phyloP scores from a whole-genome alignment of 108 stramenopile species.

The Fragilaria crotonensis region DNA sequence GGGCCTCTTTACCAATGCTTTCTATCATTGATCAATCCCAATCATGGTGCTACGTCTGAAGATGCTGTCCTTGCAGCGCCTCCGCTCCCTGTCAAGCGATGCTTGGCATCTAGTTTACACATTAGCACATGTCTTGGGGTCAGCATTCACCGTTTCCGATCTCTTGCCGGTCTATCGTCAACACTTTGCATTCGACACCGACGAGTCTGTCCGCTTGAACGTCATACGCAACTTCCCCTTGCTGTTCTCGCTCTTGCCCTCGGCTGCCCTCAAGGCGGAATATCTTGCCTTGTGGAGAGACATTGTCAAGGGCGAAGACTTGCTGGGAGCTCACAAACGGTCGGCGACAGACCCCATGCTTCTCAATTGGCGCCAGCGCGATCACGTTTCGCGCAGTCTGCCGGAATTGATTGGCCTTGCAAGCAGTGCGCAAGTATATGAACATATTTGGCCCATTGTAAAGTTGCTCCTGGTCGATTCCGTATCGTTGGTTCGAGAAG shows the following conservation, averaged over 20 bases:
- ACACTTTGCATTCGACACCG: slow-evolving; percentile 82
- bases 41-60: slow-evolving; percentile 17
- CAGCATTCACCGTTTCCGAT: slow-evolving; percentile 46
- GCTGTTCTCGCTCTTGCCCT: slow-evolving; percentile 61
- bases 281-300: slow-evolving; percentile 71
- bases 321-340: slow-evolving; percentile 59
- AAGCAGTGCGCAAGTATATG: slow-evolving; percentile 38
- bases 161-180: slow-evolving; percentile 81
- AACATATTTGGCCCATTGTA: slow-evolving; percentile 68
- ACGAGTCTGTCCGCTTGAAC: slow-evolving; percentile 91
- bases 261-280: slow-evolving; percentile 39
- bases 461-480: slow-evolving; percentile 65
- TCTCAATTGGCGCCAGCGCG: slow-evolving; percentile 92
- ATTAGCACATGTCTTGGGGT: slow-evolving; percentile 79
- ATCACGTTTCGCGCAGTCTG: slow-evolving; percentile 79
- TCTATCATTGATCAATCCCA: slow-evolving; percentile 59
- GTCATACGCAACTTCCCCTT: slow-evolving; percentile 76
- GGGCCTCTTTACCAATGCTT: slow-evolving; percentile 75
- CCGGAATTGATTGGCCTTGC: slow-evolving; percentile 69
- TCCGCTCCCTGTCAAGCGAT: slow-evolving; percentile 77
- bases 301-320: slow-evolving; percentile 65
- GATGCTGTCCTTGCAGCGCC: slow-evolving; percentile 18
- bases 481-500: slow-evolving; percentile 70
- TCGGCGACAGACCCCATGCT: slow-evolving; percentile 74
- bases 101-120: slow-evolving; percentile 88